Base-by-base conservation (phyloP, 371 early-diverging fungal species). In the Syncephalastrum monosporum region DNA sequence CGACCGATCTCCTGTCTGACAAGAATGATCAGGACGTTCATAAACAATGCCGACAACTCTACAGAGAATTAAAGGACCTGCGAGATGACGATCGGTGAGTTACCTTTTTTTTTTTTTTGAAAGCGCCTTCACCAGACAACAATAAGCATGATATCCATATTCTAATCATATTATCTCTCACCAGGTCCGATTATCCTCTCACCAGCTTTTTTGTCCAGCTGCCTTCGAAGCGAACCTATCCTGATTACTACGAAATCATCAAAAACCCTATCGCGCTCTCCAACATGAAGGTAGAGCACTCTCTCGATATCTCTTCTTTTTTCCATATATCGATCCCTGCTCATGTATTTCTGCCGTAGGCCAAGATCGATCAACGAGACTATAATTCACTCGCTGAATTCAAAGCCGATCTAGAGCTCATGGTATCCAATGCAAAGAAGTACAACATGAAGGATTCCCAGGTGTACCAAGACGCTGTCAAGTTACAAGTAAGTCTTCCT, bases 171-270 rank as follows among this genome's bases (percentile, higher is more conserved):
- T 33, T 33, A 3, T 19, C 25, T 24, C n/a, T 41, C 23, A 21
- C 16, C 7, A 43, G 14, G 51, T 64, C 63, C 41, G 73, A 75
- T 19, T 85, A 85, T 15, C 74, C 75, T 41, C 53, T 88, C 3
- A 68, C 82, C 38, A 86, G 86, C 14, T 67, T 87, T 42, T 96
- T 95, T 66, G 51, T 82, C 54, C 84, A 89, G 44, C 78, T 91
- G 12, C 95, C 96, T 4, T 87, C 88, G 10, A 76, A 76, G 60
- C 75, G 79, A 2, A 82, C 85, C 23, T 94, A 95, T 60, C 95
- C 96, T 2, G 95, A 95, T 56, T 97, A 96, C 67, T 96, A 94
- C 71, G 79, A 88, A 41, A 72, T 92, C 49, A 94, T 95, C 58
- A 85, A 87, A 50, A 70, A 84, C 2, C 97, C 96, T 8, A 93